These are phyloP conservation scores for Phytopythium cucurbitacearum DNA, from an alignment of 352 stramenopile genomes.

Conservation along the genomic window DNA sequence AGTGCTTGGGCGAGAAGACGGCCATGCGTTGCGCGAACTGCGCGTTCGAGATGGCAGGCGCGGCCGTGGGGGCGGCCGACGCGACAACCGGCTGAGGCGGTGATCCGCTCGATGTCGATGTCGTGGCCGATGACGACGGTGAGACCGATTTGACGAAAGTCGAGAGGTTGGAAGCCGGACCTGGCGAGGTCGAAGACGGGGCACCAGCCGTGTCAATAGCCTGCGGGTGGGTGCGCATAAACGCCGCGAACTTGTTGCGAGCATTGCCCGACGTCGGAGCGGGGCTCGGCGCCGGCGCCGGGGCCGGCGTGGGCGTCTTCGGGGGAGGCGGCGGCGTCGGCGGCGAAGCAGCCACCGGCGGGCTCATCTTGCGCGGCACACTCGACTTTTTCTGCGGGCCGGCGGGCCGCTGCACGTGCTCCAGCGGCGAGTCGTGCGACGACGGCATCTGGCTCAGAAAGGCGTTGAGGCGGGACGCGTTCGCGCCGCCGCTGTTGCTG, in stretches of 20 bases:
- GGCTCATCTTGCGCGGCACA: slow-evolving; percentile 36
- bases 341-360: slow-evolving; percentile 13
- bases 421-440: slow-evolving; percentile 45
- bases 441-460: slow-evolving; percentile 76
- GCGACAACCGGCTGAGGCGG: slow-evolving; percentile 5
- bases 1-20: slow-evolving; percentile 42
- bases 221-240: slow-evolving; percentile 74
- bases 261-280: slow-evolving; percentile 20
- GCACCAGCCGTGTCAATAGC: slow-evolving; percentile 21
- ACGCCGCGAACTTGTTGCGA: slow-evolving; percentile 78
- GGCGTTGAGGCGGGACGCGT: slow-evolving; percentile 61
- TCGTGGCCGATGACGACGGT: slow-evolving; percentile 6
- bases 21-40: slow-evolving; percentile 65
- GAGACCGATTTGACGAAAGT: slow-evolving; percentile 27
- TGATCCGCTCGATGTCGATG: slow-evolving; percentile 5
- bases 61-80: slow-evolving; percentile 20
- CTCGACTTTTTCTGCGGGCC: slow-evolving; percentile 48
- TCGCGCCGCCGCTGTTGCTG: slow-evolving; percentile 40
- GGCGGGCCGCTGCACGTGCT: slow-evolving; percentile 51
- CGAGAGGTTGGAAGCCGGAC: slow-evolving; percentile 15
- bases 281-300: slow-evolving; percentile 17
- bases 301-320: slow-evolving; percentile 9
- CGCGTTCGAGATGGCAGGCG: slow-evolving; percentile 23
- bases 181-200: slow-evolving; percentile 9
- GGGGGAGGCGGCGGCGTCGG: slow-evolving; percentile 16